These are phyloP conservation scores for Solanum rostratum DNA, from an alignment of 257 asterid genomes.

Conservation along the genomic window DNA sequence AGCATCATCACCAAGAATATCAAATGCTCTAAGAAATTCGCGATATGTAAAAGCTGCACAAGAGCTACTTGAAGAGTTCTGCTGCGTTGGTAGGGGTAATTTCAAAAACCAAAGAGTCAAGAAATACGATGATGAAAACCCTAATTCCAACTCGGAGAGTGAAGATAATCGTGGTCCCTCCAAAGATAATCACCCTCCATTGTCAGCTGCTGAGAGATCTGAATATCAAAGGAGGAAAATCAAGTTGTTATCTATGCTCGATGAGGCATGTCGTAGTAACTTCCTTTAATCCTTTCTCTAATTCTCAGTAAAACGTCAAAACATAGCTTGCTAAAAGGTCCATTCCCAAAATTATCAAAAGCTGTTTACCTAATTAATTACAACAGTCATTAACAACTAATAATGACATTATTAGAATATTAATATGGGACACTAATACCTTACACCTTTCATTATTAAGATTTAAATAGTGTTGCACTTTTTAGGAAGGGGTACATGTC, in stretches of 20 bases:
- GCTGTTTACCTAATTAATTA: not conserved
- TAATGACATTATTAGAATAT: not conserved
- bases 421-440: not conserved
- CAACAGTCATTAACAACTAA: not conserved
- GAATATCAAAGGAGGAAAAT: constrained; percentile 63
- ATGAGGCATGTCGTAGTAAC: constrained; percentile 41
- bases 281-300: not conserved
- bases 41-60: constrained; percentile 45
- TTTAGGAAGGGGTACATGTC: constrained; percentile 67
- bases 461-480: not conserved
- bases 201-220: constrained; percentile 45
- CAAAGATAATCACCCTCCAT: constrained; percentile 22
- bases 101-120: constrained; percentile 19
- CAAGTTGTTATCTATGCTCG: constrained; percentile 64
- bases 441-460: not conserved
- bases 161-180: constrained; percentile 8
- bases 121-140: constrained; percentile 35
- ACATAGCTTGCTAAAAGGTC: not conserved
- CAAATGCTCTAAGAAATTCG: constrained; percentile 28
- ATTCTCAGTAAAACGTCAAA: not conserved
- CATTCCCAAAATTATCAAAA: not conserved
- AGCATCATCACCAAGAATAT: constrained; percentile 20
- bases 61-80: constrained; percentile 56
- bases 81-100: constrained; percentile 60
- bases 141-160: constrained; percentile 29